phyloP scores from a whole-genome alignment of 73 alveolate species.

The Blepharisma stoltei region DNA sequence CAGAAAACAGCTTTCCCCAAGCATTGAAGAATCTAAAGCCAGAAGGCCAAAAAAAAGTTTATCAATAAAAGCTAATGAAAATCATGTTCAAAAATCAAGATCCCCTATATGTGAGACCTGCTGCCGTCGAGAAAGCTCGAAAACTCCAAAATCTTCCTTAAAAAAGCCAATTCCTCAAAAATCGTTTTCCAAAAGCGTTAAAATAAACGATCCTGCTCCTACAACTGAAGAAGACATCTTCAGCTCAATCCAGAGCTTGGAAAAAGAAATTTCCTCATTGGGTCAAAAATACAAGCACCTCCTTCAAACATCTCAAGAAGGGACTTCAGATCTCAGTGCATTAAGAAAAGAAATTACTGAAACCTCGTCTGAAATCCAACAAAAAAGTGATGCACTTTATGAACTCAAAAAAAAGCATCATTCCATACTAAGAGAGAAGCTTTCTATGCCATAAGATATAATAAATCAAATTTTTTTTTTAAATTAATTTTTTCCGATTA shows the following conservation, averaged over 20 bases:
- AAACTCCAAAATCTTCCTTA: neutral
- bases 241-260: too few relatives aligned
- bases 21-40: neutral
- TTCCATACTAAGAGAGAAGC: neutral
- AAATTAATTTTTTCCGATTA: too few relatives aligned
- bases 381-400: conserved; percentile 20
- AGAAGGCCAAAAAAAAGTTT: neutral
- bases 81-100: neutral
- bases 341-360: conserved; percentile 9
- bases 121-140: neutral
- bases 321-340: neutral
- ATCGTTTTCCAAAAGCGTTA: neutral
- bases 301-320: neutral
- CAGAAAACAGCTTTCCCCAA: too few relatives aligned
- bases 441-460: too few relatives aligned
- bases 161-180: too few relatives aligned
- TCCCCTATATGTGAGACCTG: neutral
- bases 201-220: too few relatives aligned
- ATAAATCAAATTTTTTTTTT: too few relatives aligned
- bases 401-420: conserved; percentile 19
- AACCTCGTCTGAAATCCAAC: neutral
- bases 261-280: neutral
- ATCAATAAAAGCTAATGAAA: neutral
- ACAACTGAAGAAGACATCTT: too few relatives aligned
- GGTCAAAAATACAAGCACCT: neutral